These are phyloP conservation scores for Moniliella sp. DNA, from an alignment of 1,284 basidiomycete species.

Conservation along the genomic window DNA sequence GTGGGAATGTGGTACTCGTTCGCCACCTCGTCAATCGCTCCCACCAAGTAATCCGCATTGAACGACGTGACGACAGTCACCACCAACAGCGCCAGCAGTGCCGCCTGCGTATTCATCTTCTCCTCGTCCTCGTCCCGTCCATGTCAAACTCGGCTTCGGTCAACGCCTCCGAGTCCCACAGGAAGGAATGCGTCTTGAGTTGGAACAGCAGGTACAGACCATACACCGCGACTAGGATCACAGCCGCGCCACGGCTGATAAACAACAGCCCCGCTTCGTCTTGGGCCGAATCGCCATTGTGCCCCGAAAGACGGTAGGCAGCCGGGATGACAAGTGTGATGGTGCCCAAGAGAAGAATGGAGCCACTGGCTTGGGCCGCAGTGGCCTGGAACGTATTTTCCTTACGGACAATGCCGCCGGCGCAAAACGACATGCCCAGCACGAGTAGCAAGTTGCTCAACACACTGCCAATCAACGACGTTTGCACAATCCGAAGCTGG, in stretches of 20 bases:
- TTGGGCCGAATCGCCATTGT: conserved; percentile 18
- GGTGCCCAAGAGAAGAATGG: conserved; percentile 63
- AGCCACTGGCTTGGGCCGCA: conserved; percentile 26
- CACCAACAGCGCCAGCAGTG: conserved; percentile 16
- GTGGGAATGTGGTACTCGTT: conserved; percentile 28
- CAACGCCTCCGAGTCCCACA: conserved; percentile 16
- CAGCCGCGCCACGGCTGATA: conserved; percentile 24
- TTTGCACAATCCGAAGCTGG: conserved; percentile 20
- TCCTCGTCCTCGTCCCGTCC: conserved; percentile 23
- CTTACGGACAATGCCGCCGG: conserved; percentile 26
- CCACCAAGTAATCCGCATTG: conserved; percentile 34
- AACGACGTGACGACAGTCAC: conserved; percentile 28
- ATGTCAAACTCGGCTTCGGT: conserved; percentile 9
- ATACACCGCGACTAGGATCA: conserved; percentile 57
- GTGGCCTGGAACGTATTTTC: conserved; percentile 30
- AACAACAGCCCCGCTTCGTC: conserved; percentile 17
- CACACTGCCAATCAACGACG: conserved; percentile 26
- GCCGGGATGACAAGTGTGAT: conserved; percentile 81
- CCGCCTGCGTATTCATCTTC: conserved; percentile 24
- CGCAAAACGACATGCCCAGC: conserved; percentile 25
- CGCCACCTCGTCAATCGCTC: conserved; percentile 30
- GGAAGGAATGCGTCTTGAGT: conserved; percentile 25
- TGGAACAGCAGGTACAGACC: conserved; percentile 43
- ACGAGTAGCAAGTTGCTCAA: conserved; percentile 29
- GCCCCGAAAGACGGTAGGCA: conserved; percentile 44